Evolutionary conservation across 2,329 filamentous ascomycete species (phyloP), one percentile per base, ranked within the genome.

Genomic region (Apiospora aurea): DNA sequence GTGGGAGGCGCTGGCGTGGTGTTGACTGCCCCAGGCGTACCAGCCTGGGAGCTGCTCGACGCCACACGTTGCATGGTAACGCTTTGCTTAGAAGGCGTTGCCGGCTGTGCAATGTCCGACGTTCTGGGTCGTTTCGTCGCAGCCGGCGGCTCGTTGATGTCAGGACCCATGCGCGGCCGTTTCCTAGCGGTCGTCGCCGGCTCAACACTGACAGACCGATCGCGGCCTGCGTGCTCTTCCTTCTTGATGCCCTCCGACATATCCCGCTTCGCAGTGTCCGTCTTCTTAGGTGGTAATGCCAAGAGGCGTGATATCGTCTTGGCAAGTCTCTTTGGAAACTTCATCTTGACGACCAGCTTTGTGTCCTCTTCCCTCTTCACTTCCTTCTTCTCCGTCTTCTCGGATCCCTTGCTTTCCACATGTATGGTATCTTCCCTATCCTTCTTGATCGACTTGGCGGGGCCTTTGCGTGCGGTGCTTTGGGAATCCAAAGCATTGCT

Each of bases 41-140:
- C 82, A 10, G 83, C 84, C 72, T 86, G 82, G 0, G 87, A 89
- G 76, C 86, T 87, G 77, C 80, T 87, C 0, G 88, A 89, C 69
- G 86, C 83, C 46, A 85, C 87, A 4, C 87, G 85, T 6, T 85
- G 87, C 87, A 89, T 89, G 71, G 86, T 79, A 1, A 85, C 82
- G 1, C 83, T 80, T 71, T 84, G 80, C 70, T 83, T 89, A 13
- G 87, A 84, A 0, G 88, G 88, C 0, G 88, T 90, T 2, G 85
- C 85, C 0, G 87, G 87, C 78, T 18, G 81, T 76, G 18, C 82
- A 75, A 67, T 81, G 79, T 87, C 87, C 1, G 84, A 80, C 1
- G 84, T 79, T 57, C 82, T 82, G 29, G 85, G 85, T 47, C 82
- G 82, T 77, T 87, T 86, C 72, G 79, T 73, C 29, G 83, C 79